Percentiles rank a stretch among this genome's conserved stretches.
Conservation (phyloP, 495 filamentous ascomycete genomes). For the Amphirosellinia nigrospora region DNA sequence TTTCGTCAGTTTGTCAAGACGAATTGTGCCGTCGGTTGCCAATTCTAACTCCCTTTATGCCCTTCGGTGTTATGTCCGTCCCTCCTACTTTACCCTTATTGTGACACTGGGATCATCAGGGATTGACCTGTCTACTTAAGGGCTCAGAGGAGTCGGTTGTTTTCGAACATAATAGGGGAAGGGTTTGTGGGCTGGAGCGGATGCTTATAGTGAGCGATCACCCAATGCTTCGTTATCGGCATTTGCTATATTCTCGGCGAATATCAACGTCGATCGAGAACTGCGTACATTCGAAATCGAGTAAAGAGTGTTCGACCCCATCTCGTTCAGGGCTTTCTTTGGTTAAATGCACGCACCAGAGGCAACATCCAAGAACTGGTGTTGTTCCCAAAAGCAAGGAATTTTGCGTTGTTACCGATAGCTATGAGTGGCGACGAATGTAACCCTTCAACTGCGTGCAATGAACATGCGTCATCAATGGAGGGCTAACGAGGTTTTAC, state of each 20-base stretch:
- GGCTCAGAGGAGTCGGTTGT: not conserved
- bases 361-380: conserved; percentile 1
- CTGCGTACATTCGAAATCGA: not conserved
- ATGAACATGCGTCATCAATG: conserved; percentile 7
- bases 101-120: conserved; percentile 4
- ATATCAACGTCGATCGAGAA: not conserved
- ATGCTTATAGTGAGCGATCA: not conserved
- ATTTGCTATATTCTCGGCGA: not conserved
- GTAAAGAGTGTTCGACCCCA: not conserved
- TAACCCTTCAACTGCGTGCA: not conserved
- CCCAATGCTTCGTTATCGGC: not conserved
- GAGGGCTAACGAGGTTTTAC: conserved; percentile 19
- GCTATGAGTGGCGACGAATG: not conserved
- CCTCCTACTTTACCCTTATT: not conserved
- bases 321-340: not conserved
- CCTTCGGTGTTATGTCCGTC: not conserved
- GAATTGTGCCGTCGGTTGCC: not conserved
- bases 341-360: not conserved
- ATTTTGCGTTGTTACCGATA: conserved; percentile 10
- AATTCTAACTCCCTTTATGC: not conserved
- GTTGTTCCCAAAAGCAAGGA: not conserved
- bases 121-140: not conserved
- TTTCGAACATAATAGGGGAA: not conserved
- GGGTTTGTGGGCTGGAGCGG: not conserved
- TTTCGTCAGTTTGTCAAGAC: conserved; percentile 1